A percentile compares a stretch with the other conserved stretches of the same genome.
Conservation (phyloP, 2,329 filamentous ascomycete species). For the Penicillium sp. region DNA sequence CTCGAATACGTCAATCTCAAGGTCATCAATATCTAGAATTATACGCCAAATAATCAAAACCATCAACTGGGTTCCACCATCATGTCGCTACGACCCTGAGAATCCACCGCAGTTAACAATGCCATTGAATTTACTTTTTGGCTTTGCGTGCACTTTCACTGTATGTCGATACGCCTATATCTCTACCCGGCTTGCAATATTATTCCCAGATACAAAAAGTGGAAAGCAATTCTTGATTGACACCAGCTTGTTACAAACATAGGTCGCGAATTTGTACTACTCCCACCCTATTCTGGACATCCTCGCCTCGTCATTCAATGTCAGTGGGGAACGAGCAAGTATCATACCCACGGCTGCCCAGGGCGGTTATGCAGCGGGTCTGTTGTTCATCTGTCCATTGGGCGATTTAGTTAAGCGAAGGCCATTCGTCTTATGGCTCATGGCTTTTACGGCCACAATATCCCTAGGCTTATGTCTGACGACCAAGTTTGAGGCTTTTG, state of each 20-base stretch:
- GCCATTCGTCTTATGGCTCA: slow-evolving; percentile 64
- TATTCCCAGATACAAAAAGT: neutral
- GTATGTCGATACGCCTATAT: neutral
- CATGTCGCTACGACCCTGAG: slow-evolving; percentile 64
- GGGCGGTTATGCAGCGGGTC: slow-evolving; percentile 70
- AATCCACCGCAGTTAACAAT: slow-evolving; percentile 66
- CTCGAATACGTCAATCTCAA: neutral
- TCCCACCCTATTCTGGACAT: slow-evolving; percentile 75
- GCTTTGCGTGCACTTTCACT: slow-evolving; percentile 42
- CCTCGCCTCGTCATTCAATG: slow-evolving; percentile 65
- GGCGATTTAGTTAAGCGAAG: slow-evolving; percentile 66
- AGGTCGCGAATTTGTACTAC: slow-evolving; percentile 79
- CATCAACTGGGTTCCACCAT: slow-evolving; percentile 58
- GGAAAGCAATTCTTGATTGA: slow-evolving; percentile 14
- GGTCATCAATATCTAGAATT: neutral
- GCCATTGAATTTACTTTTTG: slow-evolving; percentile 66
- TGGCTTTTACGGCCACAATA: slow-evolving; percentile 63
- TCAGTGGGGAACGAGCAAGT: slow-evolving; percentile 64
- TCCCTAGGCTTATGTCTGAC: slow-evolving; percentile 71
- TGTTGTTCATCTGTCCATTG: slow-evolving; percentile 71
- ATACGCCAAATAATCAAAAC: slow-evolving; percentile 16
- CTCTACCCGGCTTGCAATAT: too few species aligned
- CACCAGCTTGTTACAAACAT: slow-evolving; percentile 20
- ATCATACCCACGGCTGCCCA: slow-evolving; percentile 73
- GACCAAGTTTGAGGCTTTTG: slow-evolving; percentile 59